Evolutionary conservation across 805 yeast genomes (phyloP).

Genomic region (Ogataea angusta): DNA sequence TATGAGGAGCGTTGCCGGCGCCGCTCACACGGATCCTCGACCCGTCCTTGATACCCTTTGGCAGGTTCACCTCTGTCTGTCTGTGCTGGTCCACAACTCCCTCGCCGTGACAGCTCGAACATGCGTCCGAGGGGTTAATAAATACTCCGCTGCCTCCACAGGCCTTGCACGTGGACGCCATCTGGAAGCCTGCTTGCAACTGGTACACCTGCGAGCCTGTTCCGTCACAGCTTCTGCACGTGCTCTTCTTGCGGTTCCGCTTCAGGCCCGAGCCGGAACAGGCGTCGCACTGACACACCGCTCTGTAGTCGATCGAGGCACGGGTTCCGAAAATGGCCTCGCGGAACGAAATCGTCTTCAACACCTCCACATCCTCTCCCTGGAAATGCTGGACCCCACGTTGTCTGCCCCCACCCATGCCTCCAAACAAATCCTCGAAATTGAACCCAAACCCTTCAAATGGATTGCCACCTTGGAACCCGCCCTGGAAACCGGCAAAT

Average conservation of each 20-base stretch:
- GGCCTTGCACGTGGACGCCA: conserved; percentile 86
- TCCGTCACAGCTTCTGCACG: conserved; percentile 89
- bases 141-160: conserved; percentile 90
- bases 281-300: conserved; percentile 69
- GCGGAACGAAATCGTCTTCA: conserved; percentile 71
- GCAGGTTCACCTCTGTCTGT: conserved; percentile 78
- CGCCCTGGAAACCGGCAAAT: conserved; percentile 26
- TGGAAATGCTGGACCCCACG: conserved; percentile 67
- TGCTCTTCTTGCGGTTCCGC: conserved; percentile 63
- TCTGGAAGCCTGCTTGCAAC: conserved; percentile 90
- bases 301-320: conserved; percentile 64
- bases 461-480: conserved; percentile 22
- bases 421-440: conserved; percentile 63
- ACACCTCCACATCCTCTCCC: conserved; percentile 85
- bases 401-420: conserved; percentile 40
- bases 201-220: conserved; percentile 86
- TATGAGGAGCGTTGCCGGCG: conserved; percentile 86
- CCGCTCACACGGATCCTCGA: conserved; percentile 79
- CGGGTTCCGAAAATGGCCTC: conserved; percentile 83
- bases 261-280: conserved; percentile 89
- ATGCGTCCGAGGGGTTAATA: conserved; percentile 63
- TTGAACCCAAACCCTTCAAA: conserved; percentile 33
- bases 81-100: conserved; percentile 73
- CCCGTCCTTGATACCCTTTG: conserved; percentile 86
- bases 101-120: conserved; percentile 81